These are phyloP conservation scores for Dioscorea cayenensis DNA, from an alignment of 116 monocot species.

Conservation along the genomic window DNA sequence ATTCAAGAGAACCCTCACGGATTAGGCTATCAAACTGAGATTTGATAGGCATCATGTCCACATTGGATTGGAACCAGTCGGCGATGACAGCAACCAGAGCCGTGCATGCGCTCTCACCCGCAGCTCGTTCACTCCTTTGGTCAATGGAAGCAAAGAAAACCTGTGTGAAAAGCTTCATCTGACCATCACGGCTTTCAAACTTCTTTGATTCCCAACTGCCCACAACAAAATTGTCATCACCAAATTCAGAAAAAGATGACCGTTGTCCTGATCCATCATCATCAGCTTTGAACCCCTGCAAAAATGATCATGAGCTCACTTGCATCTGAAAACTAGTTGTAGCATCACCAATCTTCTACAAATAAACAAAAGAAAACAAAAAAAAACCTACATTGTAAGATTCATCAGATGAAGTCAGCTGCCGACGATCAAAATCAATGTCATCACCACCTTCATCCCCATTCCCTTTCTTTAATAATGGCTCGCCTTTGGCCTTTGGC, in stretches of 20 bases:
- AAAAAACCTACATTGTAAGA: constrained; percentile 26
- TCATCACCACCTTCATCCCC: constrained; percentile 97
- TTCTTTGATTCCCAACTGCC: constrained; percentile 62
- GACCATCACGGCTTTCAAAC: constrained; percentile 64
- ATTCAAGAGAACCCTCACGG: constrained; percentile 80
- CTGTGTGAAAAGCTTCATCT: constrained; percentile 55
- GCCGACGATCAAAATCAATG: constrained; percentile 85
- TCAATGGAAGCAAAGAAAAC: constrained; percentile 96
- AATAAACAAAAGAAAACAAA: background rate
- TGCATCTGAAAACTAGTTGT: no score
- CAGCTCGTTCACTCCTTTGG: constrained; percentile 82
- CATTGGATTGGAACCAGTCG: constrained; percentile 71
- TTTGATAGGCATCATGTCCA: constrained; percentile 51
- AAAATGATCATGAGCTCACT: background rate
- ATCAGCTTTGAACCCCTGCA: constrained; percentile 27
- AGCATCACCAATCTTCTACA: background rate
- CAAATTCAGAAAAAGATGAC: constrained; percentile 54
- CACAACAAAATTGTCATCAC: constrained; percentile 58
- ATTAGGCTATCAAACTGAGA: constrained; percentile 85
- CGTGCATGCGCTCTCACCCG: constrained; percentile 89
- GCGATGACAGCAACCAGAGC: constrained; percentile 88
- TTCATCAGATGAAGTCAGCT: constrained; percentile 81
- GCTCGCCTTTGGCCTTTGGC: constrained; percentile 68
- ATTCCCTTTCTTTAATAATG: constrained; percentile 64
- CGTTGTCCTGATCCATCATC: constrained; percentile 21